Base-by-base conservation (phyloP, 305 asterid species). In the Nicotiana rustica region DNA sequence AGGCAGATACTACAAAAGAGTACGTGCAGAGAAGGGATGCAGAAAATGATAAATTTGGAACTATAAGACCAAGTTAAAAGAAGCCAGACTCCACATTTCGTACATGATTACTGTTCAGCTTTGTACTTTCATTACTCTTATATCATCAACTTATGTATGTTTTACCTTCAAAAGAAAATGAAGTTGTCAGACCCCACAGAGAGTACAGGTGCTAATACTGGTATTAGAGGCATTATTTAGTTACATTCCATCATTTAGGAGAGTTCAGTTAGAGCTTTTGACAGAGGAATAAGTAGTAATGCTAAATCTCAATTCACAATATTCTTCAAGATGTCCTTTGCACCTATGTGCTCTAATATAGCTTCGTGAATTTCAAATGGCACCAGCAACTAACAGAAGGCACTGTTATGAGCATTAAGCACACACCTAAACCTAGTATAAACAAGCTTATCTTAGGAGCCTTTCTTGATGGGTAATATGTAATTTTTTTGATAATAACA, bases 71-170 rank as follows among this genome's bases (percentile, higher is more conserved):
- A 4, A 41, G 77, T 1, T 41, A 10, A 41, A 69, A 69, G 76
- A 67, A 67, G 76, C 5, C 77, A 4, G 5, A 69, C 4, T 68
- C 55, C 76, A 36, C 29, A 36, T 68, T 25, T 35, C 15, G 36
- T 67, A 68, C 17, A 68, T 68, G 76, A 68, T 19, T 36, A 68
- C 10, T 68, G 55, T 36, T 68, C 76, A 68, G 76, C 55, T 68
- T 17, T 36, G 76, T 68, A 36, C 31, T 36, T 36, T 68, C 76
- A 68, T 17, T n/a, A 68, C 76, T 36, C 76, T 68, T 68, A 36
- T 68, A 1, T 35, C 76, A 68, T 67, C 73, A 33, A 33, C 49
- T 67, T 15, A 33, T 33, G 52, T 35, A 35, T 36, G 76, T n/a
- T 68, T 38, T 36, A 68, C 15, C 29, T 68, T 2, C 33, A 36